Evolutionary conservation across 78 protist genomes (phyloP).

Genomic region (Chrysochromulina parva): DNA sequence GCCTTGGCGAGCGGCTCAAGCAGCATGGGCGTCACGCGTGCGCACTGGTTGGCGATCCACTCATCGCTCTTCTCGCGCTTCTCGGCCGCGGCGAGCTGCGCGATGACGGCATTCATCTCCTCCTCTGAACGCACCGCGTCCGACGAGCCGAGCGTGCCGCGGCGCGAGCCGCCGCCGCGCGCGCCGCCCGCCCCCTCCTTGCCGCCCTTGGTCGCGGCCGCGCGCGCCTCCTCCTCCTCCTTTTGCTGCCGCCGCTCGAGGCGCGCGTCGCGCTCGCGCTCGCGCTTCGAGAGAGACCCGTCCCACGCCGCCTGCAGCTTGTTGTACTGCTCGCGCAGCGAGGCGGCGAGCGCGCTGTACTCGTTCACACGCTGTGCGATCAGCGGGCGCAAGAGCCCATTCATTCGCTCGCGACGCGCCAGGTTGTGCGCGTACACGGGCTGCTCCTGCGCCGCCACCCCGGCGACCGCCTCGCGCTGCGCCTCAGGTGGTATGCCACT

Average conservation of each 20-base stretch:
- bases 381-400: background rate
- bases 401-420: background rate
- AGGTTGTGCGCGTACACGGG: background rate
- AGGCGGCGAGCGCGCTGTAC: no score
- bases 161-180: background rate
- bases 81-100: slow-evolving; percentile 5
- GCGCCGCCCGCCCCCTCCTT: background rate
- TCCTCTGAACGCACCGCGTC: slow-evolving; percentile 17
- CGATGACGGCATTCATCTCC: slow-evolving; percentile 23
- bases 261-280: slow-evolving; percentile 24
- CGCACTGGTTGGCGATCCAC: slow-evolving; percentile 3
- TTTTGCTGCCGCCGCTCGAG: background rate
- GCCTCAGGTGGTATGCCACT: background rate
- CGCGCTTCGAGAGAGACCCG: background rate
- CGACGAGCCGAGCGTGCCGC: background rate
- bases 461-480: background rate
- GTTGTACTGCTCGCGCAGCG: background rate
- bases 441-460: background rate
- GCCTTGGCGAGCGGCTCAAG: background rate
- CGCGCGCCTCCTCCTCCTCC: background rate
- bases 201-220: background rate
- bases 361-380: background rate
- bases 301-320: background rate
- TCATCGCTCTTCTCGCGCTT: background rate
- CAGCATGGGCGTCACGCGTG: background rate